phyloP scores from a whole-genome alignment of 1,284 basidiomycete species.

The Coriolopsis trogii region DNA sequence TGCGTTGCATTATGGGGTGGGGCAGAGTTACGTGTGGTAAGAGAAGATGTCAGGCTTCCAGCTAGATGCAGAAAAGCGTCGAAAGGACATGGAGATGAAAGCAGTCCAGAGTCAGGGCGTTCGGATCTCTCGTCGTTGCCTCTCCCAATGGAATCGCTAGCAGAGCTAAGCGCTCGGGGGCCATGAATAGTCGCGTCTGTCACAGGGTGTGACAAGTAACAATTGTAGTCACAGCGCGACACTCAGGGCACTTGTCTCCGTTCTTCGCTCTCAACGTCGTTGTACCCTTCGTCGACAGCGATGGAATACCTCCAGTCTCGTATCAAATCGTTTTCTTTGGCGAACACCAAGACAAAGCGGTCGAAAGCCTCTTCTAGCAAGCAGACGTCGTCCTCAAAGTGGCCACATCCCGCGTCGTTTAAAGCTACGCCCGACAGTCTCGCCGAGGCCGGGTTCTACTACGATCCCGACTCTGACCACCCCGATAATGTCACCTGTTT shows the following conservation, averaged over 20 bases:
- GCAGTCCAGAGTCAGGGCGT: too few species aligned
- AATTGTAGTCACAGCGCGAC: conserved; percentile 18
- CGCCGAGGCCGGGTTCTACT: conserved; percentile 85
- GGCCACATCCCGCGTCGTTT: conserved; percentile 66
- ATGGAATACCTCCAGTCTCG: conserved; percentile 64
- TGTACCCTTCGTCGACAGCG: conserved; percentile 1
- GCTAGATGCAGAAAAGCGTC: too few species aligned
- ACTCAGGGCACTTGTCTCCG: background rate
- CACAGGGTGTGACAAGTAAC: conserved; percentile 14
- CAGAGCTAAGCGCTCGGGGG: too few species aligned
- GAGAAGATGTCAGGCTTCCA: too few species aligned
- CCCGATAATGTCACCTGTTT: conserved; percentile 77
- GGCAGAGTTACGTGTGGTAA: background rate
- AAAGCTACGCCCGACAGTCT: conserved; percentile 69
- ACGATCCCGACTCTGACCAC: conserved; percentile 60
- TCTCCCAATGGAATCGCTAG: background rate
- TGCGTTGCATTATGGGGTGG: conserved; percentile 22
- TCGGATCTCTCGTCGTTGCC: too few species aligned
- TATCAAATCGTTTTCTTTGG: conserved; percentile 54
- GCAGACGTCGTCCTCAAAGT: conserved; percentile 48
- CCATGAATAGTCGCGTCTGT: conserved; percentile 27
- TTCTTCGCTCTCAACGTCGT: conserved; percentile 1
- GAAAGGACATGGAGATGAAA: too few species aligned
- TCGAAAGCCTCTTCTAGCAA: conserved; percentile 42
- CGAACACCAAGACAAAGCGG: conserved; percentile 46